A percentile compares a stretch with the other conserved stretches of the same genome.
Evolutionary conservation across 2,329 filamentous ascomycete genomes (phyloP).

Genomic region (Teratosphaeria viscida): DNA sequence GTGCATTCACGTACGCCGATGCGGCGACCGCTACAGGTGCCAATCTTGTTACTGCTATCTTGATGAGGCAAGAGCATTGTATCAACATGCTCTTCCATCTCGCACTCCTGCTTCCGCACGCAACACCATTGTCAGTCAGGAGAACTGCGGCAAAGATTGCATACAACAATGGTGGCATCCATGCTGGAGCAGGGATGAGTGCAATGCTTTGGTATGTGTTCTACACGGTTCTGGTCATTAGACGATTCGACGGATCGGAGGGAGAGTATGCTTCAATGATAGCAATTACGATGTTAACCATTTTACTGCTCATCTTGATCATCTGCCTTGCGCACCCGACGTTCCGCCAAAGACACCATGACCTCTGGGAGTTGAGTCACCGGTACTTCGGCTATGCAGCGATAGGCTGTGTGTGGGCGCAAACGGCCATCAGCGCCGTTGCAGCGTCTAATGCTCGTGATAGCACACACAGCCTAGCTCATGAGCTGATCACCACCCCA

Average conservation of each 20-base stretch:
- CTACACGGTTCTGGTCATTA: constrained; percentile 26
- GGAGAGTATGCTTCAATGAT: constrained; percentile 3
- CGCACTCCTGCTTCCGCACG: constrained; percentile 23
- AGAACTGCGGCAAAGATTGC: constrained; percentile 27
- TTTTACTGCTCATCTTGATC: constrained; percentile 48
- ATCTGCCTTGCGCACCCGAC: constrained; percentile 53
- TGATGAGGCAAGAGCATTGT: constrained; percentile 31
- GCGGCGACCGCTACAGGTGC: constrained; percentile 25
- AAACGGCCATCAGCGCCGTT: constrained; percentile 46
- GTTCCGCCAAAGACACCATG: constrained; percentile 53
- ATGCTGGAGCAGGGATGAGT: constrained; percentile 28
- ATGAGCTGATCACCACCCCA: constrained; percentile 27
- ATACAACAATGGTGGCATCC: constrained; percentile 32
- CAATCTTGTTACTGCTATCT: constrained; percentile 25
- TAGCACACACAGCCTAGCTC: not conserved
- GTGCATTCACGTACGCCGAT: constrained; percentile 11
- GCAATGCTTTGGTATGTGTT: constrained; percentile 35
- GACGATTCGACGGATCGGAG: constrained; percentile 11
- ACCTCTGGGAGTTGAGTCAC: constrained; percentile 61
- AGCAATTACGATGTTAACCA: constrained; percentile 32
- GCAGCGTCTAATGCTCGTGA: constrained; percentile 8
- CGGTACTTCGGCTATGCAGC: constrained; percentile 64
- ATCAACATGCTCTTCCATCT: constrained; percentile 30
- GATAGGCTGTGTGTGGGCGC: constrained; percentile 54
- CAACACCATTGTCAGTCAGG: constrained; percentile 26